phyloP scores from a whole-genome alignment of 2,329 filamentous ascomycete species.

The Aspergillus udagawae region DNA sequence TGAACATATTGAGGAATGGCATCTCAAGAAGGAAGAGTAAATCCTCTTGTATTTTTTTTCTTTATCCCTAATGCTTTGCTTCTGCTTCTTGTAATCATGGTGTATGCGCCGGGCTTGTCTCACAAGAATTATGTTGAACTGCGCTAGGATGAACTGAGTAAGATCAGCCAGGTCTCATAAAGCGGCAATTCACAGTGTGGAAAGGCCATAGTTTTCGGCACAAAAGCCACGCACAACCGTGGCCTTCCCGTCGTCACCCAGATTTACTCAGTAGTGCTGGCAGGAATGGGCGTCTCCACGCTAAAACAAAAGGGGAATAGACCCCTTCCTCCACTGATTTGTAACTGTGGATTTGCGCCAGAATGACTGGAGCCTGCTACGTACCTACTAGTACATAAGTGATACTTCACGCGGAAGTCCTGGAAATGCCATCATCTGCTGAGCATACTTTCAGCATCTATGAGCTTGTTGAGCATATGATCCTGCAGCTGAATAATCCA shows the following conservation, averaged over 20 bases:
- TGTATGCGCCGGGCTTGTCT: neutral
- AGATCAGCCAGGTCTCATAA: neutral
- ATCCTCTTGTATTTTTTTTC: neutral
- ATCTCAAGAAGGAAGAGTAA: neutral
- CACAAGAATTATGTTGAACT: neutral
- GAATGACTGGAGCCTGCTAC: neutral
- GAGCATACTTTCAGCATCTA: slow-evolving; percentile 1
- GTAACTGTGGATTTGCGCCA: neutral
- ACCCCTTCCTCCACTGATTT: neutral
- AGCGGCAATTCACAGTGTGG: no score
- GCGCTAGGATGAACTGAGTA: neutral
- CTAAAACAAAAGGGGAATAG: no score
- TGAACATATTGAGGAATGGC: neutral
- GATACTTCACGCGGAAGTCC: neutral
- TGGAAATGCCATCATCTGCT: neutral
- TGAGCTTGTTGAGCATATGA: slow-evolving; percentile 1
- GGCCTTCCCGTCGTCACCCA: no score
- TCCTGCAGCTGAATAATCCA: slow-evolving; percentile 1
- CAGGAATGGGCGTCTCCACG: no score
- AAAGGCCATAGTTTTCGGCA: no score
- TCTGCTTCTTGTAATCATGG: slow-evolving; percentile 3
- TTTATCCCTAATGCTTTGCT: no score
- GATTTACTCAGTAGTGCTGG: no score
- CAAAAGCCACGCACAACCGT: no score
- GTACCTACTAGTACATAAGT: neutral